Evolutionary conservation across 306 rosid genomes (phyloP), one percentile per base, ranked within the genome.

Genomic region (Vicia villosa): DNA sequence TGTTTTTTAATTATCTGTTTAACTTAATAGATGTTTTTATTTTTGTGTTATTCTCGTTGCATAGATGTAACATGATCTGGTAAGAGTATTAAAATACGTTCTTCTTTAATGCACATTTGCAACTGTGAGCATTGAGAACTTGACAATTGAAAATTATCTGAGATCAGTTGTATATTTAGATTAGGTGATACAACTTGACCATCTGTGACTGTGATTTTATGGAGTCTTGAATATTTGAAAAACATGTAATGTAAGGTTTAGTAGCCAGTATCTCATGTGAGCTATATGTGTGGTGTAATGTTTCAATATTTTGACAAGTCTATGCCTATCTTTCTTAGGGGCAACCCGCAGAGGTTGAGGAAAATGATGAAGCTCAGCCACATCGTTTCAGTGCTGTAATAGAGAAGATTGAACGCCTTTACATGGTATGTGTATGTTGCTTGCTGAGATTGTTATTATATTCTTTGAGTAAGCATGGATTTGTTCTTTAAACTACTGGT

Each of bases 381-480:
- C 77, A 86, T 83, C 97, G 99, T 21, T 94, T 91, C 77, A 94
- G 90, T 87, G 99, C 97, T 70, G 97, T 94, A 38, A 91, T 91
- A 59, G 97, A 89, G 92, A 94, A 94, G 89, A 94, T 94, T 55
- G 99, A 94, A 69, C 90, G 97, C 50, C 96, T 94, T 68, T 94
- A 94, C 70, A 89, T 83, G 97, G 99, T 91, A 83, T 66, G 66
- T 11, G 6, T 19, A 17, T 68, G 30, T 68, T 43, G 4, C 54
- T 79, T 63, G 19, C 36, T 8, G 68, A 1, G 62, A 19, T 41
- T 45, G 17, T 69, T 63, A 28, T 57, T 54, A n/a, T 75, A 62
- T 58, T 19, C 30, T 65, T 38, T 59, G 10, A 57, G 34, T 54
- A 52, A 26, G 38, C 30, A 1, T 51, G 68, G 30, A 20, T 75